These are phyloP conservation scores for Actinomortierella ambigua DNA, from an alignment of 371 early-diverging fungal genomes.

Conservation along the genomic window DNA sequence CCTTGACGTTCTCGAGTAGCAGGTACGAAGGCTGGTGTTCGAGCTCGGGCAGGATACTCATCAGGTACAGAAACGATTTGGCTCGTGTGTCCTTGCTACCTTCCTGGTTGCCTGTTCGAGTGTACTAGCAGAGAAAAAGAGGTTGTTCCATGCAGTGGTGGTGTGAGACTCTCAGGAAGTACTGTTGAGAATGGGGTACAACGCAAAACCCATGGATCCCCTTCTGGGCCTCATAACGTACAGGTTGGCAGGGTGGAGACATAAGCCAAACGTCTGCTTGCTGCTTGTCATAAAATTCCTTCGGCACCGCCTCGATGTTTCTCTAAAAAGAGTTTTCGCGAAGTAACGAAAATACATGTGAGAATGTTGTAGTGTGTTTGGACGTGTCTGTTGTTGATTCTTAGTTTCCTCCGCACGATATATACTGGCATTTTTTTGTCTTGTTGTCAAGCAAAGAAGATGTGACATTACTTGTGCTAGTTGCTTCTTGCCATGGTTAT, in stretches of 20 bases:
- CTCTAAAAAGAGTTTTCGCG: slow-evolving; percentile 42
- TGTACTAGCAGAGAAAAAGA: slow-evolving; percentile 50
- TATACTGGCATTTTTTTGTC: too few species aligned
- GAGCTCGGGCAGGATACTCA: slow-evolving; percentile 53
- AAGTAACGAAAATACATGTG: not conserved
- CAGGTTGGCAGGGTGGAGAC: slow-evolving; percentile 87
- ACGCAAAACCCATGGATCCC: not conserved
- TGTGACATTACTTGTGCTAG: slow-evolving; percentile 75
- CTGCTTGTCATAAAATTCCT: slow-evolving; percentile 63
- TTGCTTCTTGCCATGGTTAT: slow-evolving; percentile 73
- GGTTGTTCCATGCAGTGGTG: not conserved
- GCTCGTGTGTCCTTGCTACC: slow-evolving; percentile 80
- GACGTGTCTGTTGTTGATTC: too few species aligned
- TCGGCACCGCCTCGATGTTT: slow-evolving; percentile 70
- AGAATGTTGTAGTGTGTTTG: too few species aligned
- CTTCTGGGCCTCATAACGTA: slow-evolving; percentile 9
- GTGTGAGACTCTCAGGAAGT: too few species aligned
- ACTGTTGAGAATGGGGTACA: not conserved
- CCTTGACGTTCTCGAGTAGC: slow-evolving; percentile 84
- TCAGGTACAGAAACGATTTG: slow-evolving; percentile 70
- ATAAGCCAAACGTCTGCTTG: slow-evolving; percentile 82
- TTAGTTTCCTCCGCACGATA: too few species aligned
- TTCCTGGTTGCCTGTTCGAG: slow-evolving; percentile 74
- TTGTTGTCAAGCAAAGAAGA: too few species aligned
- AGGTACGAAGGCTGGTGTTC: slow-evolving; percentile 69